Percentiles rank a stretch among this genome's conserved stretches.
phyloP scores from a whole-genome alignment of 306 rosid species.

The Lagenaria siceraria region DNA sequence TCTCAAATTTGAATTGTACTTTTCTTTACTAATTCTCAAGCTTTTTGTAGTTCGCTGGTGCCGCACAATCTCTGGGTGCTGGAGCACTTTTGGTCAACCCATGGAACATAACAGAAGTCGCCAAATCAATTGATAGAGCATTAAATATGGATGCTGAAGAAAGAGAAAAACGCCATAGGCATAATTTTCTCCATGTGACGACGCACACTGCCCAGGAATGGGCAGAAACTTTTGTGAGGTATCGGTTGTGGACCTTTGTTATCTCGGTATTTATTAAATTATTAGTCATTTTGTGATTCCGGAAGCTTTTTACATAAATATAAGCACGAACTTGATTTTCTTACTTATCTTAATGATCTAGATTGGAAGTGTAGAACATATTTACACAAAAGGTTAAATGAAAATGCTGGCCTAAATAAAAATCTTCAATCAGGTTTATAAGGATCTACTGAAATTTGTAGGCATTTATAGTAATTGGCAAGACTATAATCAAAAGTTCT shows the following conservation, averaged over 20 bases:
- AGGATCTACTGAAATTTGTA: background rate
- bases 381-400: background rate
- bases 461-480: background rate
- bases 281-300: background rate
- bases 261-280: background rate
- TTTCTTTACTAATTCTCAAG: constrained; percentile 6
- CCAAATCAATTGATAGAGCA: constrained; percentile 80
- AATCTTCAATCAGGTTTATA: background rate
- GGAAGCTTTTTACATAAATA: no score
- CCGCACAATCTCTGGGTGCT: constrained; percentile 96
- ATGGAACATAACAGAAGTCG: constrained; percentile 89
- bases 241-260: background rate
- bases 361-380: background rate
- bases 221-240: constrained; percentile 99
- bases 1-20: background rate
- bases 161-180: constrained; percentile 70
- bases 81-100: constrained; percentile 96
- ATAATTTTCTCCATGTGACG: constrained; percentile 83
- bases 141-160: constrained; percentile 85
- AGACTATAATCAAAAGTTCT: background rate
- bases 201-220: constrained; percentile 95
- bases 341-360: no score
- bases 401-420: background rate
- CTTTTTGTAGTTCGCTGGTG: constrained; percentile 81
- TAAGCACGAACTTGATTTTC: no score